Base-by-base conservation (phyloP, 805 yeast species). In the Torulaspora maleeae region DNA sequence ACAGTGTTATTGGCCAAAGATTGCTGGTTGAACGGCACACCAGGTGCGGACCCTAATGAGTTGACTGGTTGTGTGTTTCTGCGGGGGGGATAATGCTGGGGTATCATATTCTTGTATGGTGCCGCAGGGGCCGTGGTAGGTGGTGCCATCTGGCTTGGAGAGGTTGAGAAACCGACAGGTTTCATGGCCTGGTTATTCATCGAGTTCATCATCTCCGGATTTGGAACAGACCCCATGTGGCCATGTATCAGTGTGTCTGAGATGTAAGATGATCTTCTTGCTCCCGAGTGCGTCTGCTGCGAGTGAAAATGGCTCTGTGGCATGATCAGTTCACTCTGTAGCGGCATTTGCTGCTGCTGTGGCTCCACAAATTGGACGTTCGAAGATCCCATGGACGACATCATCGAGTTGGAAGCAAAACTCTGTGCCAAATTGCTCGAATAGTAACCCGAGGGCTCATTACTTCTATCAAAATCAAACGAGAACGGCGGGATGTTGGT, bases 231-330 rank as follows among this genome's bases (percentile, higher is more conserved):
- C 3, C 44, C 49, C 32, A 48, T 29, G 29, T 59, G 56, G 10
- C 58, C 48, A 42, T 65, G 66, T 20, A 80, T 76, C 47, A 78
- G 70, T 2, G 76, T 67, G 57, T 82, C 91, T 2, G 89, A 86
- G 10, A 87, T 80, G 59, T 80, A 83, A 43, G 83, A 77, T 11
- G 90, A 88, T 64, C 93, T 75, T 64, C 93, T 73, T 9, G 84
- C 77, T 19, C 77, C 74, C 35, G 81, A 35, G 28, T 38, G 50
- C n/a, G 43, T 43, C 30, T 51, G 47, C 29, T 46, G 47, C 32
- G 29, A 28, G n/a, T 50, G 44, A 7, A 47, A 30, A 24, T 43
- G 44, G 29, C 41, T 36, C 33, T 44, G 50, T 27, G 48, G 44
- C n/a, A 29, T 16, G 10, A 25, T 15, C 13, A 15, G 35, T n/a